A percentile compares a stretch with the other conserved stretches of the same genome.
These are phyloP conservation scores for Sphagnurus paluster DNA, from an alignment of 1,284 basidiomycete species.

Conservation along the genomic window DNA sequence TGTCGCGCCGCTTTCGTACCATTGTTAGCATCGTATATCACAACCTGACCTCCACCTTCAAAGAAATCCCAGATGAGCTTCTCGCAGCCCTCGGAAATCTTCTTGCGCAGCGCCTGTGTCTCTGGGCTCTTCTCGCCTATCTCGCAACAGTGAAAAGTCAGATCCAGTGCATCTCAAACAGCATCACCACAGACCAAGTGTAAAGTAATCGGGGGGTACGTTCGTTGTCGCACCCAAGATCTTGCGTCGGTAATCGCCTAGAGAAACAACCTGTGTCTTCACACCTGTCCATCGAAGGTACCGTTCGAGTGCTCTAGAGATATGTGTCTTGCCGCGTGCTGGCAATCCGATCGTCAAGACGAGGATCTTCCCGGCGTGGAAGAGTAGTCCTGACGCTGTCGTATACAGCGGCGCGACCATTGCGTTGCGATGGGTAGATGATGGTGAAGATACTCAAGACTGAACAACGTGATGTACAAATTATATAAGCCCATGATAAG, in stretches of 20 bases:
- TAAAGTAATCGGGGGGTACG: slow-evolving; percentile 92
- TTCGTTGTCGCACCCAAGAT: slow-evolving; percentile 86
- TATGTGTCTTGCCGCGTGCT: slow-evolving; percentile 95
- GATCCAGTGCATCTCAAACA: background rate
- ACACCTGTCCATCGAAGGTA: slow-evolving; percentile 98
- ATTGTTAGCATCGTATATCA: slow-evolving; percentile 99
- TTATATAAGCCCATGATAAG: slow-evolving; percentile 7
- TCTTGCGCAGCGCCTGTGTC: slow-evolving; percentile 75
- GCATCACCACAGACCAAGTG: slow-evolving; percentile 54
- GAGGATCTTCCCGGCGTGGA: slow-evolving; percentile 93
- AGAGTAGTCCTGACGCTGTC: slow-evolving; percentile 82
- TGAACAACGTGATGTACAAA: background rate
- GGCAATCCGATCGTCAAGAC: slow-evolving; percentile 92
- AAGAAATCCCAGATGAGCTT: slow-evolving; percentile 90
- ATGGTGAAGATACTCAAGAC: background rate
- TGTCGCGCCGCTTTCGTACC: slow-evolving; percentile 72
- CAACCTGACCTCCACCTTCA: slow-evolving; percentile 86
- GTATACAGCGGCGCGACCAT: slow-evolving; percentile 90
- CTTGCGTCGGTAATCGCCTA: slow-evolving; percentile 94
- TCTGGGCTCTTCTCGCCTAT: slow-evolving; percentile 76
- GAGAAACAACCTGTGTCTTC: slow-evolving; percentile 90
- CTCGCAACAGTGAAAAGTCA: slow-evolving; percentile 6
- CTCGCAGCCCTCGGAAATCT: slow-evolving; percentile 82
- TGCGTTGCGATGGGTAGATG: background rate
- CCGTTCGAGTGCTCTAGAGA: slow-evolving; percentile 92